A percentile compares a stretch with the other conserved stretches of the same genome.
Evolutionary conservation across 768 basidiomycete species (phyloP).

Genomic region (Boletus sp.): DNA sequence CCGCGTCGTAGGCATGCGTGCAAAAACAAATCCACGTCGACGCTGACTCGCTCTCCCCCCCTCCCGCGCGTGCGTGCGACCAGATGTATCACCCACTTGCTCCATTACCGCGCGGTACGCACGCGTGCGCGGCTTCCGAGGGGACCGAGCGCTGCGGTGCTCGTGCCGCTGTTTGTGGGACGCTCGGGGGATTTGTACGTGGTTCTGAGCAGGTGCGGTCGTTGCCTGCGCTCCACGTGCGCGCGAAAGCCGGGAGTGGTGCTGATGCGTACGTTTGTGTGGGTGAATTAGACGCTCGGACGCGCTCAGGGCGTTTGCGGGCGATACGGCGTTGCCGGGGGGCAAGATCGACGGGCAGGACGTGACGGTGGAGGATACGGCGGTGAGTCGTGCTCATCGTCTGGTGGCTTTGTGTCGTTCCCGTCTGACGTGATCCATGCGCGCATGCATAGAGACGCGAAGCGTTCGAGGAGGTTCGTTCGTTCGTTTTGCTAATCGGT

Average conservation of each 20-base stretch:
- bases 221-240: no score
- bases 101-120: slow-evolving; percentile 23
- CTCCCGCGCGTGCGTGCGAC: background rate
- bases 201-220: slow-evolving; percentile 76
- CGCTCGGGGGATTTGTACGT: slow-evolving; percentile 83
- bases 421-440: background rate
- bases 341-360: slow-evolving; percentile 76
- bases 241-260: background rate
- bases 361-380: slow-evolving; percentile 69
- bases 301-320: slow-evolving; percentile 71
- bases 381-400: slow-evolving; percentile 43
- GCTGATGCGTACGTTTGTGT: background rate
- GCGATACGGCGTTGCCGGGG: slow-evolving; percentile 86
- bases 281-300: slow-evolving; percentile 58
- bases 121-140: slow-evolving; percentile 47
- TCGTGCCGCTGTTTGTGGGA: slow-evolving; percentile 84
- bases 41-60: background rate
- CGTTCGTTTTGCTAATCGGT: background rate
- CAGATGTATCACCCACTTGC: slow-evolving; percentile 27
- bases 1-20: no score
- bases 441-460: slow-evolving; percentile 60
- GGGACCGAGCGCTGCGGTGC: slow-evolving; percentile 65
- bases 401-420: background rate
- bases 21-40: background rate
- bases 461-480: slow-evolving; percentile 81